A percentile compares a stretch with the other conserved stretches of the same genome.
Evolutionary conservation across 225 moss, liverwort and hornwort genomes (phyloP).

Genomic region (Thuidium tamariscinum): DNA sequence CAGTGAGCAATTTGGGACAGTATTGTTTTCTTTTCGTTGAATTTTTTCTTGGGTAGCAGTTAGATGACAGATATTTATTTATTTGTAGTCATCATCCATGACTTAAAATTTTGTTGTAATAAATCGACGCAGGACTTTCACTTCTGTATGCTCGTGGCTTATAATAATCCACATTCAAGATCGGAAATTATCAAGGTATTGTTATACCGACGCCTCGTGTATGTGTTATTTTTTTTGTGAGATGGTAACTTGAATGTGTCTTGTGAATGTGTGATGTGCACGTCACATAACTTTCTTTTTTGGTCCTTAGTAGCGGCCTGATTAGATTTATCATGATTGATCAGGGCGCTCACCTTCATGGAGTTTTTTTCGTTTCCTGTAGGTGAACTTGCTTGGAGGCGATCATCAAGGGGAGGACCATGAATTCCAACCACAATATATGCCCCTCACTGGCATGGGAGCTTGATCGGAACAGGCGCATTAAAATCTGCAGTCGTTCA

Average conservation of each 20-base stretch:
- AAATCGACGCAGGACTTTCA: conserved; percentile 59
- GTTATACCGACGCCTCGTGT: background rate
- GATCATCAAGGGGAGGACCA: conserved; percentile 20
- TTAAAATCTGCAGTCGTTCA: background rate
- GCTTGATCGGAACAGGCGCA: conserved; percentile 22
- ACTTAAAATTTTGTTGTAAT: background rate
- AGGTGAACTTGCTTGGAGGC: conserved; percentile 64
- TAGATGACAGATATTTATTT: background rate
- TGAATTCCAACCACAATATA: conserved; percentile 25
- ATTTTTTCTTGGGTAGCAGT: background rate
- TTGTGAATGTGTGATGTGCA: background rate
- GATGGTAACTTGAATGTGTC: background rate
- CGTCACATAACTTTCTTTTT: background rate
- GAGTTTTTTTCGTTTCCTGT: background rate
- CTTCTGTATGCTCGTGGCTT: conserved; percentile 72
- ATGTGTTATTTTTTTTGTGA: background rate
- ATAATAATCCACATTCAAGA: conserved; percentile 65
- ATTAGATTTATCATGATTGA: background rate
- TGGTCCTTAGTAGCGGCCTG: background rate
- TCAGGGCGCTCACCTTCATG: background rate
- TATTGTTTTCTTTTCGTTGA: background rate
- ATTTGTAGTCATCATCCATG: background rate
- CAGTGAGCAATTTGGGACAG: background rate
- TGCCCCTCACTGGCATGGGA: conserved; percentile 46
- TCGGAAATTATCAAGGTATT: conserved; percentile 74